Conservation (phyloP, 306 rosid species). For the Casuarina cunninghamiana region DNA sequence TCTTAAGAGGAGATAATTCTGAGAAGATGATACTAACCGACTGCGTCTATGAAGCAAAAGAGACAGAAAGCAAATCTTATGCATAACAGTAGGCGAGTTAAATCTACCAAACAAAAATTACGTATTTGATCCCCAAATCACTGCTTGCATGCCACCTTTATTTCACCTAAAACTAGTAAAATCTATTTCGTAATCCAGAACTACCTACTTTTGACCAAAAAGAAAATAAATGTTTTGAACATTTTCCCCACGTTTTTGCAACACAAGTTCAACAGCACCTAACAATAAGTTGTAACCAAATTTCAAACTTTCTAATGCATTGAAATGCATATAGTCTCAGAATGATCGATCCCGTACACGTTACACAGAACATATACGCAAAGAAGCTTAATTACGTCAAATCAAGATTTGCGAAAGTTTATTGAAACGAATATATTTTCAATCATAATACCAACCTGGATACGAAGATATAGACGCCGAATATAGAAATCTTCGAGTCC, state of each 20-base stretch:
- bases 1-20: not conserved
- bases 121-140: not conserved
- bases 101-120: not conserved
- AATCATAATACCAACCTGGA: constrained; percentile 50
- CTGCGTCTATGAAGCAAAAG: not conserved
- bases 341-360: not conserved
- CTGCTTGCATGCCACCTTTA: not conserved
- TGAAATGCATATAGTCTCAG: too few species aligned
- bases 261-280: not conserved
- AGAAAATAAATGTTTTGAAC: not conserved
- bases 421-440: not conserved
- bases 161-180: not conserved
- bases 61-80: not conserved
- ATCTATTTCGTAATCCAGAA: not conserved
- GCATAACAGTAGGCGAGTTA: not conserved
- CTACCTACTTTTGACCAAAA: not conserved
- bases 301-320: not conserved
- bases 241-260: not conserved
- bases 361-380: not conserved
- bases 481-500: constrained; percentile 89
- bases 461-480: constrained; percentile 82
- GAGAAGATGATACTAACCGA: not conserved
- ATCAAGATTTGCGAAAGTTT: not conserved
- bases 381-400: not conserved
- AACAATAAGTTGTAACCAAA: not conserved